phyloP scores from a whole-genome alignment of 768 basidiomycete genomes.

The Clavulina sp. region DNA sequence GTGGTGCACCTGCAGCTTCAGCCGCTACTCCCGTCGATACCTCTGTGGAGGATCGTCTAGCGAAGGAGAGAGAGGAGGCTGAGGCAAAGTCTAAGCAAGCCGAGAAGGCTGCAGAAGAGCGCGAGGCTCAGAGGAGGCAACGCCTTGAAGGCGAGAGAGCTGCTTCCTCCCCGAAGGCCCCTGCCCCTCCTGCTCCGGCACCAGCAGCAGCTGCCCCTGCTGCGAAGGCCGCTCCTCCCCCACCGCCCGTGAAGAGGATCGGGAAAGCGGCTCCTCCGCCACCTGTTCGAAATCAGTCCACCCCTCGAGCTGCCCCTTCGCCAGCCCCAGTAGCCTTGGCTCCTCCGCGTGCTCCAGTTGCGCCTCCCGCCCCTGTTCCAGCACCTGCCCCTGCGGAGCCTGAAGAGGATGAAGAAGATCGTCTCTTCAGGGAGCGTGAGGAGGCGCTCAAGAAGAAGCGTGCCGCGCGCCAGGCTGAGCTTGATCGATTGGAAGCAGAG shows the following conservation, averaged over 20 bases:
- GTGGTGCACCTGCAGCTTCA: slow-evolving; percentile 20
- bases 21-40: slow-evolving; percentile 45
- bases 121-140: slow-evolving; percentile 54
- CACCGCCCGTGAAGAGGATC: slow-evolving; percentile 14
- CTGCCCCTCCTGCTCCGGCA: slow-evolving; percentile 13
- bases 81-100: slow-evolving; percentile 67
- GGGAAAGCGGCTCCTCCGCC: slow-evolving; percentile 21
- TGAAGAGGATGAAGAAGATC: slow-evolving; percentile 60
- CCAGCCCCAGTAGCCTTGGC: slow-evolving; percentile 21
- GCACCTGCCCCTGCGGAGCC: background rate
- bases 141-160: slow-evolving; percentile 62
- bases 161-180: background rate
- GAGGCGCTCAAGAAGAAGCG: slow-evolving; percentile 30
- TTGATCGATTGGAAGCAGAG: slow-evolving; percentile 55
- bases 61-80: slow-evolving; percentile 76
- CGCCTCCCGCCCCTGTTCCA: background rate
- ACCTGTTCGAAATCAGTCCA: slow-evolving; percentile 23
- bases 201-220: slow-evolving; percentile 21
- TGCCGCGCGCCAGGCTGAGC: slow-evolving; percentile 29
- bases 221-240: slow-evolving; percentile 15
- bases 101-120: slow-evolving; percentile 63
- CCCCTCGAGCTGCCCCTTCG: slow-evolving; percentile 25
- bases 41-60: slow-evolving; percentile 68
- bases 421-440: slow-evolving; percentile 23
- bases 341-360: slow-evolving; percentile 20